Conservation (phyloP, 2,329 filamentous ascomycete species). For the Aspergillus niger region DNA sequence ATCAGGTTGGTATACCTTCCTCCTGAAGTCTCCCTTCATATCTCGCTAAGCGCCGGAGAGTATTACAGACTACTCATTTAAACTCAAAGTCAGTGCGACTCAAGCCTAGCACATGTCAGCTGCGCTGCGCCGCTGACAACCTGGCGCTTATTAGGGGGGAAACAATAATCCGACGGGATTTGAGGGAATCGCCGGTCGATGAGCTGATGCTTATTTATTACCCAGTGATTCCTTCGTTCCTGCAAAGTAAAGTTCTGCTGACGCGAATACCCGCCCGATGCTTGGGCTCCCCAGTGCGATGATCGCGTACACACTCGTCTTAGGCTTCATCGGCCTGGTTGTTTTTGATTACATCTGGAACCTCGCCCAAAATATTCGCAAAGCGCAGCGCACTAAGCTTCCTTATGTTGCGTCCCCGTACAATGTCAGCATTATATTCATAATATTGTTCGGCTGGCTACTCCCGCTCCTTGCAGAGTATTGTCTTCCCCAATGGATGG, state of each 20-base stretch:
- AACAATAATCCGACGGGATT: neutral
- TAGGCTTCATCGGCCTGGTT: conserved; percentile 9
- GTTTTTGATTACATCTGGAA: conserved; percentile 2
- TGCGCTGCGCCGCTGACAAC: neutral
- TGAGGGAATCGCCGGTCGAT: neutral
- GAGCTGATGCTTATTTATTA: neutral
- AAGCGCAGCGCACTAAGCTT: conserved; percentile 12
- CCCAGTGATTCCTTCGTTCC: neutral
- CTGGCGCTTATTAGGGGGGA: neutral
- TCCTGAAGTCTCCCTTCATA: no score
- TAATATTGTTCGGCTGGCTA: conserved; percentile 10
- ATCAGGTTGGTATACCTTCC: no score
- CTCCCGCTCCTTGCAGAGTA: conserved; percentile 12
- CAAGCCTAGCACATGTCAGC: neutral
- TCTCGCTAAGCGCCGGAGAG: neutral
- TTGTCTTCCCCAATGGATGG: conserved; percentile 15
- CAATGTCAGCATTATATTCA: neutral
- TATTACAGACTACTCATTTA: neutral
- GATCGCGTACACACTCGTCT: conserved; percentile 9
- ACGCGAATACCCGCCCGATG: neutral
- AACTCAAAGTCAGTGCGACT: neutral
- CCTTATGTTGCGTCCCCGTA: conserved; percentile 17
- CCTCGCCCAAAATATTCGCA: conserved; percentile 29
- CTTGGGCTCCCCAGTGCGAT: neutral
- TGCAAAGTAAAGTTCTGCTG: neutral